Evolutionary conservation across 139 green algal species (phyloP).

Genomic region (Micractinium sp.): DNA sequence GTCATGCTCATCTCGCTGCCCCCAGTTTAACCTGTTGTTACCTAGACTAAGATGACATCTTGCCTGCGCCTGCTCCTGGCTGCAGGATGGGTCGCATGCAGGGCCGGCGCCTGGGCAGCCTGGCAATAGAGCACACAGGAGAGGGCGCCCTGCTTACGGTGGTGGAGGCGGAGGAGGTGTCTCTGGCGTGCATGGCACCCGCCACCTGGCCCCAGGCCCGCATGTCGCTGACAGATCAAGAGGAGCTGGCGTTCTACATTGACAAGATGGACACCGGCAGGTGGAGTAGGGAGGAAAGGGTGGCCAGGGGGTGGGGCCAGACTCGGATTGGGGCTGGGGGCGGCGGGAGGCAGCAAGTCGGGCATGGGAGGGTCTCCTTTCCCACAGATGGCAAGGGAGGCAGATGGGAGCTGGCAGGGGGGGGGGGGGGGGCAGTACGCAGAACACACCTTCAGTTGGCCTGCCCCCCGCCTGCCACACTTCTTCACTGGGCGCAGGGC

Average conservation of each 20-base stretch:
- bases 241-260: slow-evolving; percentile 10
- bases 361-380: too few species aligned
- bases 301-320: neutral
- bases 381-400: too few species aligned
- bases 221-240: neutral
- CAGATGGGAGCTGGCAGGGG: neutral
- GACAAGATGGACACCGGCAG: neutral
- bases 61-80: neutral
- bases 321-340: neutral
- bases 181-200: neutral
- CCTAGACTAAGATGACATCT: too few species aligned
- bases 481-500: neutral
- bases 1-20: too few species aligned
- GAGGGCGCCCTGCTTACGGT: neutral
- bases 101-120: neutral
- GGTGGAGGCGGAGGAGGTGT: neutral
- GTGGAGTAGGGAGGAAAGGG: neutral
- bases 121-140: slow-evolving; percentile 10
- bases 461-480: neutral
- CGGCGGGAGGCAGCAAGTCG: too few species aligned
- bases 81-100: neutral
- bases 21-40: too few species aligned
- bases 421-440: too few species aligned
- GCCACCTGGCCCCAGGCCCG: neutral
- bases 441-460: neutral